Base-by-base conservation (phyloP, 2,329 filamentous ascomycete genomes). In the Penicillium sp. region DNA sequence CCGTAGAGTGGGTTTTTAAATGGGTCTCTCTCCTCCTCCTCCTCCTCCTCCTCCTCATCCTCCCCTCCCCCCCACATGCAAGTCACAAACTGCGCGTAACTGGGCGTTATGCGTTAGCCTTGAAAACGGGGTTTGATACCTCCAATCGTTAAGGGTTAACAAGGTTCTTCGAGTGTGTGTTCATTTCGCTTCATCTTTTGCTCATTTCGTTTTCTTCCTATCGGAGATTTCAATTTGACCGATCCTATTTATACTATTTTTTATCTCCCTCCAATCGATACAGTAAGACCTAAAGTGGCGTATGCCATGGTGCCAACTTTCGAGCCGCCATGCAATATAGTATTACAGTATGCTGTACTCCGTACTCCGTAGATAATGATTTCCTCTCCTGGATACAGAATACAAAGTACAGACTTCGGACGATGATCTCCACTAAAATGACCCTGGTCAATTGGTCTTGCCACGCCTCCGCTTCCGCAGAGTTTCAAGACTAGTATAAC, bases 21-120 rank as follows among this genome's bases (percentile, higher is more conserved):
- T 21, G 38, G 19, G 23, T 35, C 21, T 9, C 29, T 31, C 27
- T 31, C 29, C 29, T 9, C 4, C 10, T 31, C 10, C 29, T n/a
- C n/a, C n/a, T n/a, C n/a, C n/a, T n/a, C n/a, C n/a, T n/a, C n/a
- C 27, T 31, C 29, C 29, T 9, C 4, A 3, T 31, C 10, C 29
- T 12, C 29, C n/a, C 13, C 40, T 23, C 23, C 31, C 21, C 47
- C 40, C 54, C 54, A 35, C 47, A 57, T 57, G 54, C 54, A 57
- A 42, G 49, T 47, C 54, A 57, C 49, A 19, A 17, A 21, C 15
- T 46, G 29, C 17, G 17, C 6, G 13, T 19, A 23, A 15, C 25
- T 19, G 17, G 23, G 21, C 12, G 17, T 29, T 50, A 13, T 50
- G 49, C 49, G 33, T 47, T 48, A 35, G 46, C 19, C 29, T 48